Percentiles rank a stretch among this genome's conserved stretches.
Conservation (phyloP, 331 rosid genomes). For the Acacia concinna region DNA sequence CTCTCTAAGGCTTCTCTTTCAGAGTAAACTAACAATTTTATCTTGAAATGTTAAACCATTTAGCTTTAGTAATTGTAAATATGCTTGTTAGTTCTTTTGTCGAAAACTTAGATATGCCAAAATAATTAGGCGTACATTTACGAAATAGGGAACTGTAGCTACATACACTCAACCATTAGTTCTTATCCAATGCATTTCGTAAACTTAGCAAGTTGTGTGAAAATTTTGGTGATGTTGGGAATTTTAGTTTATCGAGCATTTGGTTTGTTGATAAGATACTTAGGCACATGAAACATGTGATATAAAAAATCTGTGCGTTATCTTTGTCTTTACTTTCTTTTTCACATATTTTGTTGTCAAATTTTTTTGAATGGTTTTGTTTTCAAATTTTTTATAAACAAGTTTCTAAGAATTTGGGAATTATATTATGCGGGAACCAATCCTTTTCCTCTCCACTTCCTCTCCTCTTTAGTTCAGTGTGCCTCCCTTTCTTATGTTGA, state of each 20-base stretch:
- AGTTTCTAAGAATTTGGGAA: background rate
- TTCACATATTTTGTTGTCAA: background rate
- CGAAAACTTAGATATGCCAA: background rate
- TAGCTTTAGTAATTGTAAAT: background rate
- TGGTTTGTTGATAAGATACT: background rate
- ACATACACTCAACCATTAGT: background rate
- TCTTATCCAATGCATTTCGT: background rate
- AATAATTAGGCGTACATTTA: background rate
- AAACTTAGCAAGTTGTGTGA: background rate
- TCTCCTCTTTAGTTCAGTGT: background rate
- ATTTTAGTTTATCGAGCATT: background rate
- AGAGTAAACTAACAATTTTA: background rate
- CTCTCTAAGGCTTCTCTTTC: background rate
- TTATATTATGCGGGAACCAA: background rate
- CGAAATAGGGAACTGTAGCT: background rate
- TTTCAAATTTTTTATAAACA: background rate
- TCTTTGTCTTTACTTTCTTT: background rate
- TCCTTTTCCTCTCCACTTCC: background rate
- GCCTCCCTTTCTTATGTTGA: background rate
- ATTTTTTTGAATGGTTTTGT: background rate
- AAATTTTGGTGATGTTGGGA: background rate
- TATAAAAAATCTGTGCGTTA: background rate
- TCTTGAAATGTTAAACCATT: background rate
- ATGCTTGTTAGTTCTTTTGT: background rate
- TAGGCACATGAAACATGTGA: no score